Evolutionary conservation across 768 basidiomycete genomes (phyloP), one percentile per base, ranked within the genome.

Genomic region (Thelephora aurantiotincta): DNA sequence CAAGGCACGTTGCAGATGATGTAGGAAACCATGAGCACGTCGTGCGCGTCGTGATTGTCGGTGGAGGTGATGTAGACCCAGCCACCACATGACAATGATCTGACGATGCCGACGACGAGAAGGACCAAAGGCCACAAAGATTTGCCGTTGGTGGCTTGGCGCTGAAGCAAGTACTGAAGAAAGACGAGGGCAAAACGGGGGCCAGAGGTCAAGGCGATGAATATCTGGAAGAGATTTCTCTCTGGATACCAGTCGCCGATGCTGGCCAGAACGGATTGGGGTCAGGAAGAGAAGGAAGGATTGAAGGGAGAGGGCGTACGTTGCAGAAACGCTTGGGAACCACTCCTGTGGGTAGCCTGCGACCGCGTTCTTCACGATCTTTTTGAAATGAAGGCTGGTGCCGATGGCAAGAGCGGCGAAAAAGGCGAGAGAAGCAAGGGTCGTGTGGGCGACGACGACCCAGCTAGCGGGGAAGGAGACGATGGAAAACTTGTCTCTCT

Each of bases 241-340:
- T 92, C 86, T 33, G 87, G 88, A 52, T 82, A 87, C 82, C 86
- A 89, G 66, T 94, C 90, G 2, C 91, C 90, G 47, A 92, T 85
- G 5, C 87, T 91, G 20, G n/a, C 33, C 4, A 30, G 26, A 46
- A 6, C 12, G 13, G 34, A 19, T 20, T 20, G 34, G 11, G 36
- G 5, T 11, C 12, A 20, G 9, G 6, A 45, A 36, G 18, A n/a
- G 13, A 34, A 6, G 42, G 33, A 16, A 34, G 44, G 44, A 9
- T 5, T 13, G 26, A 30, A 30, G 43, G 20, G 20, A 18, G 41
- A 33, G 30, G 6, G 68, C 80, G 51, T 58, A 84, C 80, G 85
- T 82, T 11, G 83, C 80, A 35, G 85, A 87, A 7, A 94, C 91
- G 4, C 87, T 90, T 6, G 91, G 91, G 53, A 87, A 86, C 84